Conservation (phyloP, 768 basidiomycete species). For the Termitomyces eurrhizus region DNA sequence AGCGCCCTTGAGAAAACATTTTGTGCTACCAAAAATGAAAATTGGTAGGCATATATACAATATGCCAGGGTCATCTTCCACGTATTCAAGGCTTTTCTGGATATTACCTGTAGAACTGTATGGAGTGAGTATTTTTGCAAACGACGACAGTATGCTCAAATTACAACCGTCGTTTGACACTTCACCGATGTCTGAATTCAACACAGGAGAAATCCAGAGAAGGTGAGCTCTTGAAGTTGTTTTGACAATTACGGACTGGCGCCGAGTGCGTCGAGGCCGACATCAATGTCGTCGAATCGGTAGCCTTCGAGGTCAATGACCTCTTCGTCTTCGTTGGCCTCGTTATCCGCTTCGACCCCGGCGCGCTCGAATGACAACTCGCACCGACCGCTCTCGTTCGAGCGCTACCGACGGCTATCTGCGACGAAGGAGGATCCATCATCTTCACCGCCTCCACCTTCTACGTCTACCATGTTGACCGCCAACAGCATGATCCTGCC, state of each 20-base stretch:
- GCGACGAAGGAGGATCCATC: neutral
- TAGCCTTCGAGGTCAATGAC: constrained; percentile 4
- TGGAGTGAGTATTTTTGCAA: too few species aligned
- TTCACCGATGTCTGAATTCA: too few species aligned
- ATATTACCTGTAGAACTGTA: too few species aligned
- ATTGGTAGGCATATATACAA: too few species aligned
- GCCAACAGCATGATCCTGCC: constrained; percentile 39
- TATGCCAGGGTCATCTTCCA: too few species aligned
- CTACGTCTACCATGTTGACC: neutral
- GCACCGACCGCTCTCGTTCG: neutral
- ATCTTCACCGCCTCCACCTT: neutral
- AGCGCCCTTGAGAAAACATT: too few species aligned
- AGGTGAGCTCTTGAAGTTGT: neutral
- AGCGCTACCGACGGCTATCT: neutral
- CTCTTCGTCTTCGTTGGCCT: neutral
- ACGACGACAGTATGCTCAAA: too few species aligned
- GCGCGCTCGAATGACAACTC: too few species aligned
- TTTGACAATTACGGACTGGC: neutral
- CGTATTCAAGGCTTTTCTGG: too few species aligned
- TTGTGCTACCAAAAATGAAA: too few species aligned
- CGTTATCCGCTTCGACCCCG: too few species aligned
- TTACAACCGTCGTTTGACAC: too few species aligned
- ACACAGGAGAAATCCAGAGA: neutral
- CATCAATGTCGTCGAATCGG: constrained; percentile 14
- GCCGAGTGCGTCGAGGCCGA: constrained; percentile 10